Evolutionary conservation across 2,329 filamentous ascomycete species (phyloP).

Genomic region (Colletotrichum gigasporum): DNA sequence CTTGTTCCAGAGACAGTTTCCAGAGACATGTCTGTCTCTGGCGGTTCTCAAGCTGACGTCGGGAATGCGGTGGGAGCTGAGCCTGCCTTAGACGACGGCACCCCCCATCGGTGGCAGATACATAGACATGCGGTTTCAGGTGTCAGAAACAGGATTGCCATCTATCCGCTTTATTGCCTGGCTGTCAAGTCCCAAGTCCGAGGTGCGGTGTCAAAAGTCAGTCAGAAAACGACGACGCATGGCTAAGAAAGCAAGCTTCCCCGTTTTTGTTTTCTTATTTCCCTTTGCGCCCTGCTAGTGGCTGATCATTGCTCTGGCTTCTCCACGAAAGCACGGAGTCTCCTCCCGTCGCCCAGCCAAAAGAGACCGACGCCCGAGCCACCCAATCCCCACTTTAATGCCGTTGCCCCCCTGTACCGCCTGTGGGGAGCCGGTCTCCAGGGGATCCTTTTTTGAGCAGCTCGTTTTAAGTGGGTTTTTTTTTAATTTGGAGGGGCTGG

Average conservation of each 20-base stretch:
- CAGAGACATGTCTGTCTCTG: neutral
- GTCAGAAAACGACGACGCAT: neutral
- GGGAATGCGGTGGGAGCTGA: too few species aligned
- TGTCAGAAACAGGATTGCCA: too few species aligned
- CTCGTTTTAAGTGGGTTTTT: neutral
- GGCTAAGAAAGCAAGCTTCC: neutral
- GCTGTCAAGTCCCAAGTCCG: too few species aligned
- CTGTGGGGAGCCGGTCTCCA: conserved; percentile 15
- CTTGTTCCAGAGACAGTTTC: neutral
- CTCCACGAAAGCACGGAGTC: conserved; percentile 1
- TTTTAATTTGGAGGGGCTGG: conserved; percentile 5
- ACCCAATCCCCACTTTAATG: neutral
- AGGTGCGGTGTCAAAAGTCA: neutral
- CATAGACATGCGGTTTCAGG: conserved; percentile 17
- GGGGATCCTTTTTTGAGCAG: conserved; percentile 3
- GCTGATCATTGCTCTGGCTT: conserved; percentile 30
- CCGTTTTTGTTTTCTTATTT: conserved; percentile 9
- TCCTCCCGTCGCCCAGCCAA: conserved; percentile 31
- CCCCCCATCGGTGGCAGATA: conserved; percentile 11
- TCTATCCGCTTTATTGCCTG: too few species aligned
- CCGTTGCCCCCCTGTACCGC: too few species aligned
- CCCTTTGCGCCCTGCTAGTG: conserved; percentile 19
- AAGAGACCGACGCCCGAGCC: conserved; percentile 20
- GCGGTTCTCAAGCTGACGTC: neutral
- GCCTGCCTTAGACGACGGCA: too few species aligned